Percentiles rank a stretch among this genome's conserved stretches.
Evolutionary conservation across 148 eudicot genomes (phyloP).

Genomic region (Talinum fruticosum): DNA sequence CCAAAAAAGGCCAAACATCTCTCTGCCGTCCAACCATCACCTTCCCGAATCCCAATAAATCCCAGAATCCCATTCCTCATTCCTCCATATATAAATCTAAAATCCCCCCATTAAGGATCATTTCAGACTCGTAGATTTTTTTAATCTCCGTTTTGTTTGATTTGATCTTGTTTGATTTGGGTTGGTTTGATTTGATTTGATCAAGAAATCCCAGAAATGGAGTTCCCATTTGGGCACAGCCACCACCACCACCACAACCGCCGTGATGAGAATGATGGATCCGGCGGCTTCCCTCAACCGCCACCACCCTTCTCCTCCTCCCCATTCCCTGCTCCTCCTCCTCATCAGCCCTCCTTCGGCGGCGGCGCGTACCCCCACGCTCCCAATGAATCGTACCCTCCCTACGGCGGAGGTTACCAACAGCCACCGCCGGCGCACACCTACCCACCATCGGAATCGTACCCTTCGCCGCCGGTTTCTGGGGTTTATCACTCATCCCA

Average conservation of each 20-base stretch:
- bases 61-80: not conserved
- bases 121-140: not conserved
- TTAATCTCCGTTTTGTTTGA: too few species aligned
- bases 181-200: not conserved
- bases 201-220: slow-evolving; percentile 24
- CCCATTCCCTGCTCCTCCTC: slow-evolving; percentile 3
- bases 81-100: not conserved
- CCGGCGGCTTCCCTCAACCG: slow-evolving; percentile 1
- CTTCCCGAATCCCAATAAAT: not conserved
- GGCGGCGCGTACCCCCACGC: not conserved
- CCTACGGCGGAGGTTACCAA: not conserved
- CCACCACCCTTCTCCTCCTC: not conserved
- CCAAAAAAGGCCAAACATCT: too few species aligned
- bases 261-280: slow-evolving; percentile 15
- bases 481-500: slow-evolving; percentile 25
- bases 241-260: slow-evolving; percentile 30
- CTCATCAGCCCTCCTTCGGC: not conserved
- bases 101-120: not conserved
- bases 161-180: not conserved
- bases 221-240: slow-evolving; percentile 30
- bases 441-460: not conserved
- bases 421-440: not conserved
- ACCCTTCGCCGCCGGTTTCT: slow-evolving; percentile 35
- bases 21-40: too few species aligned
- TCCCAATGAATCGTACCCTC: slow-evolving; percentile 10